A percentile compares a stretch with the other conserved stretches of the same genome.
Evolutionary conservation across 306 rosid genomes (phyloP).

Genomic region (Trifolium subterraneum): DNA sequence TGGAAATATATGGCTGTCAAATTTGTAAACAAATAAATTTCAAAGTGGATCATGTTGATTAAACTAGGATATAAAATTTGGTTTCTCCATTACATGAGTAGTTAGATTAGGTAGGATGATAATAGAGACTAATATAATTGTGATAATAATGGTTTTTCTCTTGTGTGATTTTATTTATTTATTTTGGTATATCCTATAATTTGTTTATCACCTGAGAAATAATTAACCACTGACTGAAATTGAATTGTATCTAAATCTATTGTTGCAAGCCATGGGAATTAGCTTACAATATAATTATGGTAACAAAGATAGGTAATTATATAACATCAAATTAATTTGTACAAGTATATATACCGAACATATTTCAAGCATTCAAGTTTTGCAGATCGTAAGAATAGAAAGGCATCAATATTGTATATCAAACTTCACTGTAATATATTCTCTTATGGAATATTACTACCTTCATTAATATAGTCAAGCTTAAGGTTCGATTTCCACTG

Average conservation of each 20-base stretch:
- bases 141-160: background rate
- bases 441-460: background rate
- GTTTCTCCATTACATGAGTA: constrained; percentile 1
- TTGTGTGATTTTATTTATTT: background rate
- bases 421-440: background rate
- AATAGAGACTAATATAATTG: background rate
- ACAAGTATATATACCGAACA: background rate
- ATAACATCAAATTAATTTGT: no score
- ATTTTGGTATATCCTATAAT: constrained; percentile 2
- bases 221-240: no score
- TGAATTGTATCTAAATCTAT: no score
- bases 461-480: no score
- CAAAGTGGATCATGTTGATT: constrained; percentile 13
- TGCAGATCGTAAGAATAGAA: background rate
- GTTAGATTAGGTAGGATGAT: constrained; percentile 3
- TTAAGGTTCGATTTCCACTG: no score
- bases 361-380: constrained; percentile 18
- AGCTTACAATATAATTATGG: no score
- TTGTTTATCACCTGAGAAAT: background rate
- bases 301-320: no score
- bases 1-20: constrained; percentile 6
- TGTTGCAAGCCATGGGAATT: no score
- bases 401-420: background rate
- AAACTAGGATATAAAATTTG: background rate
- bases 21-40: constrained; percentile 5